Evolutionary conservation across 2,329 filamentous ascomycete species (phyloP), one percentile per base, ranked within the genome.

Genomic region (Ceratocystiopsis minuta): DNA sequence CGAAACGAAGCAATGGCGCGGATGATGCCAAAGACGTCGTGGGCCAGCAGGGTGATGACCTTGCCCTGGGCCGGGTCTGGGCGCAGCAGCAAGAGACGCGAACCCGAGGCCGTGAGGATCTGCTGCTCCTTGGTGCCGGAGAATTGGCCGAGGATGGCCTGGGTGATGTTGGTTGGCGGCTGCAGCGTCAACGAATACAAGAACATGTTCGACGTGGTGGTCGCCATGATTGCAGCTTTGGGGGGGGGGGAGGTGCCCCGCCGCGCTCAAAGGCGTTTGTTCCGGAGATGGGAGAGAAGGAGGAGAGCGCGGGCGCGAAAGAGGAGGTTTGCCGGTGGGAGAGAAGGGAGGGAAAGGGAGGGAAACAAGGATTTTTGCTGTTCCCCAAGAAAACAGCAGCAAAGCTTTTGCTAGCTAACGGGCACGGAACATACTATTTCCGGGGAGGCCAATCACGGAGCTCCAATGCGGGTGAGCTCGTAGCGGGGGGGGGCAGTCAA

Each of bases 131-230:
- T 93, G 49, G 85, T 94, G 51, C 88, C 87, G 46, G 85, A 79
- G 62, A 96, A 96, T 64, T 96, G 88, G 53, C 90, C 92, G 46
- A 94, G 72, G 50, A 95, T 80, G 49, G 90, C 87, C 63, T 93
- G 81, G 40, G 80, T 86, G 55, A 94, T 77, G 46, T 85, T 81
- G 51, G 86, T 87, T 32, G 90, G 84, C 52, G 84, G 80, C 63
- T 95, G 86, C 55, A 99, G 79, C 52, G 90, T 96, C 66, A 98
- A 71, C 55, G 85, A 90, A 67, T 98, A 98, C 66, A 98, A 78
- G 61, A 95, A 95, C 85, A 95, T 93, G 60, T 88, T 88, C 51
- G 87, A 95, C 47, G 88, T 95, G 37, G 49, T 37, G 59, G 87
- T 93, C 67, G 90, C 88, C 90, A 96, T 96, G 58, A 57, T 70